phyloP scores from a whole-genome alignment of 2,329 filamentous ascomycete genomes.

The Lasiodiplodia sp. region DNA sequence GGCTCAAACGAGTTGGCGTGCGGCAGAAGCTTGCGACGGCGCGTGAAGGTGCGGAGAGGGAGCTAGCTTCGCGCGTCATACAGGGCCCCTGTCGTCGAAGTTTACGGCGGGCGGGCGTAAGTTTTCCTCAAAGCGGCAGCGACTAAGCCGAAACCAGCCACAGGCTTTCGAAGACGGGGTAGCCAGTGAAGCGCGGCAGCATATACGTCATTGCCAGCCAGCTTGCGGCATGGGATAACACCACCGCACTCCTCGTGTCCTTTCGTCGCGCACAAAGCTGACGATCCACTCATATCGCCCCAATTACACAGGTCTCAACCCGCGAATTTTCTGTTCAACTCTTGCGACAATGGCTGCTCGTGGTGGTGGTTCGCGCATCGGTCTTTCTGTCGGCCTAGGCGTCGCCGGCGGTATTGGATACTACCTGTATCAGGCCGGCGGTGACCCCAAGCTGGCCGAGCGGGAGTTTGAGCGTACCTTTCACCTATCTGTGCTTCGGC shows the following conservation, averaged over 20 bases:
- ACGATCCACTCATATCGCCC: neutral
- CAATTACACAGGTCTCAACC: neutral
- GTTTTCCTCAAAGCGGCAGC: neutral
- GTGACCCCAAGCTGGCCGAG: conserved; percentile 80
- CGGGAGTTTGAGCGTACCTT: conserved; percentile 82
- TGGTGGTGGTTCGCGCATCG: conserved; percentile 12
- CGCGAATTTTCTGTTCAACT: neutral
- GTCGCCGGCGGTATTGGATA: conserved; percentile 69
- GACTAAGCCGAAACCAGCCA: neutral
- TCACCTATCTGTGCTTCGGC: neutral
- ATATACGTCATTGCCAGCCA: neutral
- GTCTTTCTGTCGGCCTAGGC: conserved; percentile 14
- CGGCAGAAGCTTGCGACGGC: neutral
- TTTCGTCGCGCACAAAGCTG: neutral
- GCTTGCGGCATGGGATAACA: neutral
- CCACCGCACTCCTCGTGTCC: neutral
- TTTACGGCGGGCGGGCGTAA: neutral
- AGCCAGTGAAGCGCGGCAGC: neutral
- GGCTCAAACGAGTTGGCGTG: neutral
- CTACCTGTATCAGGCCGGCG: conserved; percentile 90
- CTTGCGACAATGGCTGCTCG: conserved; percentile 27
- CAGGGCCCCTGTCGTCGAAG: neutral
- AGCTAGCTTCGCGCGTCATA: conserved; percentile 20
- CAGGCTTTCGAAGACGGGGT: neutral
- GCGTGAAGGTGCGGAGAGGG: conserved; percentile 22